A percentile compares a stretch with the other conserved stretches of the same genome.
Conservation (phyloP, 176 grass and related monocot genomes). For the Paspalum vaginatum region DNA sequence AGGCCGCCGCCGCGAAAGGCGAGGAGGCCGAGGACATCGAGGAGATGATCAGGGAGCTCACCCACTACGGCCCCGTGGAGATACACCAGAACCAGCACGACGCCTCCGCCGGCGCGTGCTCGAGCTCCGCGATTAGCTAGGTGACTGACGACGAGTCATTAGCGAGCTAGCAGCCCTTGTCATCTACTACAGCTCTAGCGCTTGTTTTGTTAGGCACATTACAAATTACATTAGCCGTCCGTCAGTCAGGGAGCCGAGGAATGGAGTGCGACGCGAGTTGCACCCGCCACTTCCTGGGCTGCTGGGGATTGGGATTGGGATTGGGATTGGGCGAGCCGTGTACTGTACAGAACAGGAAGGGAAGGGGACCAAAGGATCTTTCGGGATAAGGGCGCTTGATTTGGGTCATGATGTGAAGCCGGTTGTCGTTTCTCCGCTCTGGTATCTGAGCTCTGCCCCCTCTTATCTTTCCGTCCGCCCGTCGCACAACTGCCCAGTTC, state of each 20-base stretch:
- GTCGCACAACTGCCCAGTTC: conserved; percentile 5
- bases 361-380: conserved; percentile 56
- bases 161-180: not conserved
- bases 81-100: conserved; percentile 41
- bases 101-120: conserved; percentile 30
- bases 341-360: conserved; percentile 35
- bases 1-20: not conserved
- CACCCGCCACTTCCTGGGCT: not conserved
- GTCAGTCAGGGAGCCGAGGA: not conserved
- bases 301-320: not conserved
- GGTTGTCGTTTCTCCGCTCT: conserved; percentile 29
- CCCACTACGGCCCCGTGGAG: conserved; percentile 76
- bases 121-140: conserved; percentile 24
- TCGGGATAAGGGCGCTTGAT: conserved; percentile 55
- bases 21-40: conserved; percentile 58
- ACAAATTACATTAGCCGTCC: conserved; percentile 25
- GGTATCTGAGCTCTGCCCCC: not conserved
- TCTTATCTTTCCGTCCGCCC: not conserved
- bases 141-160: not conserved
- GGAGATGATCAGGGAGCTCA: conserved; percentile 94
- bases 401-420: conserved; percentile 54
- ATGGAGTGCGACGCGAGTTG: not conserved
- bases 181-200: not conserved
- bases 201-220: conserved; percentile 28
- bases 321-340: not conserved